A percentile compares a stretch with the other conserved stretches of the same genome.
phyloP scores from a whole-genome alignment of 345 rosid genomes.

The Populus deltoides region DNA sequence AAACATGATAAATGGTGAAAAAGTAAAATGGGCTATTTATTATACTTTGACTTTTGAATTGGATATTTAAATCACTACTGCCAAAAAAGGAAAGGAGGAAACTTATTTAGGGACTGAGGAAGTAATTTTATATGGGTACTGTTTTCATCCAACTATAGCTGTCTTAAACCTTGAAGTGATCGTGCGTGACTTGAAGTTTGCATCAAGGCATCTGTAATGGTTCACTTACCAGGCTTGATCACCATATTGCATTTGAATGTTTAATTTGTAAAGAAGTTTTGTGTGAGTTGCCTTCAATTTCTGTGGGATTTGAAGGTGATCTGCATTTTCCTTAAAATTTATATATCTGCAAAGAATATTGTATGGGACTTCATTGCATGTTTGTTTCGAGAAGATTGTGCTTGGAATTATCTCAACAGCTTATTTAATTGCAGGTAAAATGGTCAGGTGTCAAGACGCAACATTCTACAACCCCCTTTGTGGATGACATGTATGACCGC shows the following conservation, averaged over 20 bases:
- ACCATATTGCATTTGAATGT: neutral
- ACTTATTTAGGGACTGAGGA: too few species aligned
- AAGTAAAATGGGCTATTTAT: too few species aligned
- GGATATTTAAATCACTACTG: too few species aligned
- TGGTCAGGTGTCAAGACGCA: constrained; percentile 95
- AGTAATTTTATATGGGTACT: too few species aligned
- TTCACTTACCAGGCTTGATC: neutral
- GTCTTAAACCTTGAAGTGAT: too few species aligned
- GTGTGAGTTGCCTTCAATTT: neutral
- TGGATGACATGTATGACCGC: constrained; percentile 92
- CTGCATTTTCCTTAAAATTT: neutral
- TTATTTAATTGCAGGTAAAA: constrained; percentile 65
- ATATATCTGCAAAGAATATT: neutral
- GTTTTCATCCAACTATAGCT: too few species aligned
- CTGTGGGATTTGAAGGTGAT: neutral
- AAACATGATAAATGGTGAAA: too few species aligned
- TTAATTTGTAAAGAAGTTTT: neutral
- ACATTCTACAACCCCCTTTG: constrained; percentile 90
- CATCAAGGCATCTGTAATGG: neutral
- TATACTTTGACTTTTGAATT: too few species aligned
- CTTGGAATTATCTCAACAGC: constrained; percentile 6
- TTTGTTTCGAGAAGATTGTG: neutral
- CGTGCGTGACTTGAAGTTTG: neutral
- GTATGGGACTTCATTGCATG: neutral
- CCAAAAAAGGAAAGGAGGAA: too few species aligned